Base-by-base conservation (phyloP, 129 eudicot genomes). In the Glebionis coronaria region DNA sequence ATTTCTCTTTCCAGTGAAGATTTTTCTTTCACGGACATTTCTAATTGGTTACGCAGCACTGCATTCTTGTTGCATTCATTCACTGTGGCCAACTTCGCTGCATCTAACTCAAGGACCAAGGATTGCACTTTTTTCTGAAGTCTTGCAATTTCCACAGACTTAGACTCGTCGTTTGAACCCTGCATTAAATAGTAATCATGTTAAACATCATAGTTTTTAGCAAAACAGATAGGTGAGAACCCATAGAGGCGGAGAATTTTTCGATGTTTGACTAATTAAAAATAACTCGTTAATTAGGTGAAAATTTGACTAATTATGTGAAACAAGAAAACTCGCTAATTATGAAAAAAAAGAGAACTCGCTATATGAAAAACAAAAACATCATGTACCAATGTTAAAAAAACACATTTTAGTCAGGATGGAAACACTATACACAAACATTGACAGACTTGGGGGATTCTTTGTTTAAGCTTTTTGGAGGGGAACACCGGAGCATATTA, bases 81-180 rank as follows among this genome's bases (percentile, higher is more conserved):
- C 21, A 87, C 83, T 44, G 88, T 79, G 25, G 95, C 88, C 72
- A 91, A 73, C 68, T 85, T 90, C 19, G 97, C 93, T 51, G 95
- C 91, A 56, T 94, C 94, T 31, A 90, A 74, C 72, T 85, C 99
- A 53, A 94, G 80, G 46, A 31, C 76, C 51, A 90, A 42, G 4
- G 99, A 80, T 74, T 85, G 87, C 67, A 94, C 80, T 13, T 78
- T 80, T 73, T 83, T 94, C 57, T 81, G 90, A 77, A 89, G 90
- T 82, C 86, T 94, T 49, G 97, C 62, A 15, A 87, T 73, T 82
- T 94, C 99, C 44, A 79, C 83, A 19, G 83, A 65, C 72, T 86
- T 94, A 21, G 84, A 78, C 81, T 90, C 99, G 12, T 94, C 99
- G 57, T 81, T 84, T 8, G 97, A 81, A 44, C 85, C 85, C 99